Evolutionary conservation across 176 grass and related monocot genomes (phyloP), one percentile per base, ranked within the genome.

Genomic region (Oryza punctata): DNA sequence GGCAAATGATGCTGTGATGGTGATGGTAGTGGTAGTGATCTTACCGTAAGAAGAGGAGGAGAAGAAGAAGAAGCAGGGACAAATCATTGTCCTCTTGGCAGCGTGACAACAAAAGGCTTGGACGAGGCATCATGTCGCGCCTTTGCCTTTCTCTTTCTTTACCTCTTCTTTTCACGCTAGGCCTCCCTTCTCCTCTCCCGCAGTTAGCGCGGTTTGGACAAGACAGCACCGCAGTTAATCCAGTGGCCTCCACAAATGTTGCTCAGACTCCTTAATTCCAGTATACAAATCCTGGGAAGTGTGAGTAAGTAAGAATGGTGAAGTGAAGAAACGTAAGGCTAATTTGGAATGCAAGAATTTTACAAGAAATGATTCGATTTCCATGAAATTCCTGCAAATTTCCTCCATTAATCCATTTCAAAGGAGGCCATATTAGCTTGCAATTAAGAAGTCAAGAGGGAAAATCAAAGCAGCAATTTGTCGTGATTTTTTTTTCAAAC

Each of bases 101-200:
- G 88, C 84, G 88, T 90, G 88, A 83, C 73, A 67, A 28, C 35
- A 86, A 86, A 82, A 86, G 78, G 73, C 35, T 57, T 29, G 16
- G 12, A 61, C 12, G 59, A 38, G 27, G 16, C 60, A 90, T 90
- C 88, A 86, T 78, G 47, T 28, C 23, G 3, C 27, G 13, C 87
- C 70, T 70, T 85, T 69, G 63, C 7, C 19, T 60, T 60, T n/a
- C 35, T 21, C 69, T 74, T 75, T 35, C 11, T 23, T 63, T 47
- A n/a, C 65, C 67, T 67, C 80, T 59, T 73, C 80, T 83, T 78
- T 78, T 72, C 25, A 78, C 43, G 67, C 80, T 26, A 19, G 14
- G 14, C 24, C 12, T 14, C 74, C 3, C 75, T 73, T 38, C 60
- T 59, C 21, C 60, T 59, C 21, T 9, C 5, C 52, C 19, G 52